Percentiles rank a stretch among this genome's conserved stretches.
phyloP scores from a whole-genome alignment of 495 filamentous ascomycete species.

The Neurospora tetraspora region DNA sequence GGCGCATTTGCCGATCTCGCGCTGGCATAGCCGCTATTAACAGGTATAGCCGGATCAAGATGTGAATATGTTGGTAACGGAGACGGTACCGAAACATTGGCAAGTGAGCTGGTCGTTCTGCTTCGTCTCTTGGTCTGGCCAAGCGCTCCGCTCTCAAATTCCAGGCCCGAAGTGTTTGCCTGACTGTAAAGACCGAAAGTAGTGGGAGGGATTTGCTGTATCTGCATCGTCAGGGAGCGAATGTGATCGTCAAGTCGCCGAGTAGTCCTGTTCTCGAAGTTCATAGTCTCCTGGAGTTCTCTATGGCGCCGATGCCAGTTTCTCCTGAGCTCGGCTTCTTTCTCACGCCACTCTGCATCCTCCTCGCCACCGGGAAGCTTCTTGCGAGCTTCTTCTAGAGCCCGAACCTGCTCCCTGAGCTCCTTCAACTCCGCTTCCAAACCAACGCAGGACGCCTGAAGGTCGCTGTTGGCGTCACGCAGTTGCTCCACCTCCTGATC shows the following conservation, averaged over 20 bases:
- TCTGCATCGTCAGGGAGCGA: constrained; percentile 21
- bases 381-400: constrained; percentile 45
- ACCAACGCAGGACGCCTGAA: constrained; percentile 25
- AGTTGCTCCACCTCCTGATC: constrained; percentile 24
- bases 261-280: constrained; percentile 23
- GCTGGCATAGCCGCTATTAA: constrained; percentile 23
- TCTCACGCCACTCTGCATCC: constrained; percentile 43
- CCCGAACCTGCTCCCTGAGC: constrained; percentile 37
- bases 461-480: constrained; percentile 18
- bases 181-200: constrained; percentile 30
- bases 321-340: constrained; percentile 28
- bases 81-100: constrained; percentile 32
- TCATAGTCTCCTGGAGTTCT: constrained; percentile 33
- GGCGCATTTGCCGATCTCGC: constrained; percentile 31
- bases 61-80: constrained; percentile 30
- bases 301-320: constrained; percentile 36
- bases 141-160: constrained; percentile 36
- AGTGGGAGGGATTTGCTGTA: constrained; percentile 24
- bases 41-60: constrained; percentile 24
- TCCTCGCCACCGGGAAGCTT: constrained; percentile 43
- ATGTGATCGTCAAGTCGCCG: constrained; percentile 31
- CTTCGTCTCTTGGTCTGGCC: constrained; percentile 43
- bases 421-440: constrained; percentile 39
- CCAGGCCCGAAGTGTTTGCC: constrained; percentile 34
- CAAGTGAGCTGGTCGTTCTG: constrained; percentile 47